Conservation (phyloP, 2,329 filamentous ascomycete species). For the Drechslera avenae region DNA sequence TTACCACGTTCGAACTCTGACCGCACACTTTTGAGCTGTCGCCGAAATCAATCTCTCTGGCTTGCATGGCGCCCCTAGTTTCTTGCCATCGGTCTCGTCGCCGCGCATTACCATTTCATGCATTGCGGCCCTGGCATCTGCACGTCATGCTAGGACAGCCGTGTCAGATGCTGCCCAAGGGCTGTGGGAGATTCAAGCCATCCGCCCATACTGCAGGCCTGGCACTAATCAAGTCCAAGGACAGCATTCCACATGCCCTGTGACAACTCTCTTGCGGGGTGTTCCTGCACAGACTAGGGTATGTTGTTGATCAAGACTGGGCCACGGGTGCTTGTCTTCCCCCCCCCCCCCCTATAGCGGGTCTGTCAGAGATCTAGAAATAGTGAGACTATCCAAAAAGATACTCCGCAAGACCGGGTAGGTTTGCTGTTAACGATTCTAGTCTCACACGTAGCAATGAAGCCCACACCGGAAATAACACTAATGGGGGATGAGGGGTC, state of each 20-base stretch:
- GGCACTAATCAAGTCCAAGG: neutral
- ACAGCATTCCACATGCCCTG: conserved; percentile 1
- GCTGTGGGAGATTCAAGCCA: conserved; percentile 16
- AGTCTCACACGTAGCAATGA: neutral
- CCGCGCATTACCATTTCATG: conserved; percentile 23
- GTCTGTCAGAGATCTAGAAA: neutral
- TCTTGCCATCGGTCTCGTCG: conserved; percentile 22
- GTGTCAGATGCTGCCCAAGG: conserved; percentile 23
- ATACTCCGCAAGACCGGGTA: neutral
- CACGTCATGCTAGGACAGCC: conserved; percentile 24
- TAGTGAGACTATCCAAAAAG: neutral
- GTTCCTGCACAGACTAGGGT: conserved; percentile 10
- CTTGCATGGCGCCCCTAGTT: conserved; percentile 44
- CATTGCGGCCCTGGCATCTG: conserved; percentile 25
- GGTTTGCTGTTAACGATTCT: too few species aligned
- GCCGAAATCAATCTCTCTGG: conserved; percentile 35
- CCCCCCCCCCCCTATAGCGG: neutral
- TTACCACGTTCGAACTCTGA: conserved; percentile 38
- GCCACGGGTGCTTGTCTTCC: neutral
- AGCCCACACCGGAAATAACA: conserved; percentile 2
- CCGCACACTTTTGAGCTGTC: conserved; percentile 26
- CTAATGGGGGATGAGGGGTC: conserved; percentile 13
- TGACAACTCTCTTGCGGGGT: conserved; percentile 1
- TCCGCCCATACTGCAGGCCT: conserved; percentile 14
- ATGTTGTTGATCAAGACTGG: neutral